Percentiles rank a stretch among this genome's conserved stretches.
phyloP scores from a whole-genome alignment of 2,329 filamentous ascomycete genomes.

The Rachicladosporium sp. region DNA sequence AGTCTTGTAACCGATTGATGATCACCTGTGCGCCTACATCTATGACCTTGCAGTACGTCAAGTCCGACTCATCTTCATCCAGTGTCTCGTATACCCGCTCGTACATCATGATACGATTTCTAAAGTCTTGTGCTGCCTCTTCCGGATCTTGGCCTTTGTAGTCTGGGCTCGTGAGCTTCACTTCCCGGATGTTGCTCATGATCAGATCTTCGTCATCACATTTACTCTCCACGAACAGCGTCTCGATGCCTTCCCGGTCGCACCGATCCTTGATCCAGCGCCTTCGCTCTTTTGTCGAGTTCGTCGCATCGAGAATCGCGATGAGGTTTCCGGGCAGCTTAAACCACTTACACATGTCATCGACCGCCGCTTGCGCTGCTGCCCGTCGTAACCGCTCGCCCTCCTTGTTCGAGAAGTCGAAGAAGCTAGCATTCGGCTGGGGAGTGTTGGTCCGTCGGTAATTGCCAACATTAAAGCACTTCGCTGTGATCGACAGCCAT shows the following conservation, averaged over 20 bases:
- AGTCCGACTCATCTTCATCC: conserved; percentile 72
- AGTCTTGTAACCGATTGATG: conserved; percentile 95
- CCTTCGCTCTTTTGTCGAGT: conserved; percentile 80
- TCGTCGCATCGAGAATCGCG: conserved; percentile 91
- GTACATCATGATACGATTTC: conserved; percentile 89
- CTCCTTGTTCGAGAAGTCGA: conserved; percentile 79
- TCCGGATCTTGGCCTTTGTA: conserved; percentile 92
- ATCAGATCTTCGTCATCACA: conserved; percentile 93
- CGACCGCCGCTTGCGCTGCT: conserved; percentile 81
- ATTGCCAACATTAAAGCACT: conserved; percentile 94
- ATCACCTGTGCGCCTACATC: conserved; percentile 92
- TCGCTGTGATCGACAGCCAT: conserved; percentile 88
- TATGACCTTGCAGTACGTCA: conserved; percentile 96
- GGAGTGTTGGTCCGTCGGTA: conserved; percentile 85
- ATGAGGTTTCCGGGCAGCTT: conserved; percentile 63
- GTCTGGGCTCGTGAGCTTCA: conserved; percentile 93
- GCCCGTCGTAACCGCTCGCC: conserved; percentile 79
- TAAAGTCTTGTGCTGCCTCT: conserved; percentile 78
- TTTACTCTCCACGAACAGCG: conserved; percentile 91
- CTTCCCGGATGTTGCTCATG: conserved; percentile 86
- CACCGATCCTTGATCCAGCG: conserved; percentile 84
- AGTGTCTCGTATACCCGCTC: conserved; percentile 94
- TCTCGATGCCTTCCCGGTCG: conserved; percentile 60
- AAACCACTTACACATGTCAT: conserved; percentile 94
- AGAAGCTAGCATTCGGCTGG: conserved; percentile 87